Evolutionary conservation across 805 yeast species (phyloP).

Genomic region (Candida wancherniae): DNA sequence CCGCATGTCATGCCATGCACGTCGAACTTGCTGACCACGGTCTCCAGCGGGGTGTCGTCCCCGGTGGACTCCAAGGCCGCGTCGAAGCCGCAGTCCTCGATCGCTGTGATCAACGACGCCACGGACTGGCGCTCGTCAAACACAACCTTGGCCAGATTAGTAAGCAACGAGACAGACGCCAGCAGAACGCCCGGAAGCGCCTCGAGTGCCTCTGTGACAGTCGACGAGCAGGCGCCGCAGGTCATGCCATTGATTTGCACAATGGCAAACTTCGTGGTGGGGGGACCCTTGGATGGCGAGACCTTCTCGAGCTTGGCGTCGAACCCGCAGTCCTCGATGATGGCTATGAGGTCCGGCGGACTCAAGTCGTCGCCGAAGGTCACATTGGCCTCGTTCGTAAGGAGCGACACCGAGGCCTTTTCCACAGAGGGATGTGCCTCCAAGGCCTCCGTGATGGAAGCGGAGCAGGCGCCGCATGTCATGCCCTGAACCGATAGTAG

Average conservation of each 20-base stretch:
- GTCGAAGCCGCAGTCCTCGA: constrained; percentile 32
- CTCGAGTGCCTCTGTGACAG: constrained; percentile 15
- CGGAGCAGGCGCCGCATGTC: constrained; percentile 26
- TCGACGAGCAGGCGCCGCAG: constrained; percentile 17
- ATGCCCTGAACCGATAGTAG: constrained; percentile 17
- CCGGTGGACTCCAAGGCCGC: constrained; percentile 12
- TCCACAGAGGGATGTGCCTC: constrained; percentile 13
- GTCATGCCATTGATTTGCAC: constrained; percentile 15
- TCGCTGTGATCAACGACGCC: constrained; percentile 8
- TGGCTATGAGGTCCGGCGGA: constrained; percentile 3
- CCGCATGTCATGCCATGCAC: constrained; percentile 90
- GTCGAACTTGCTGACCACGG: constrained; percentile 23
- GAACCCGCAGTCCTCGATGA: constrained; percentile 17
- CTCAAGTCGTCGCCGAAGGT: constrained; percentile 2
- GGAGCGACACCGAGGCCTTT: constrained; percentile 19
- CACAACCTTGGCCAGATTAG: constrained; percentile 11
- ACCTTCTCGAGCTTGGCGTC: constrained; percentile 11
- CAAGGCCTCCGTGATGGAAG: constrained; percentile 20
- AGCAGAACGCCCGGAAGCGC: constrained; percentile 7
- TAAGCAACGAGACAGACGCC: constrained; percentile 15
- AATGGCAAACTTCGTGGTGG: constrained; percentile 3
- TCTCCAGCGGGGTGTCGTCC: not conserved
- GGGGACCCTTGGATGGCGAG: not conserved
- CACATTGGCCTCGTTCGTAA: constrained; percentile 27
- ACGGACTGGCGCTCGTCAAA: constrained; percentile 6